Base-by-base conservation (phyloP, 106 monocot genomes). In the Dioscorea alata region DNA sequence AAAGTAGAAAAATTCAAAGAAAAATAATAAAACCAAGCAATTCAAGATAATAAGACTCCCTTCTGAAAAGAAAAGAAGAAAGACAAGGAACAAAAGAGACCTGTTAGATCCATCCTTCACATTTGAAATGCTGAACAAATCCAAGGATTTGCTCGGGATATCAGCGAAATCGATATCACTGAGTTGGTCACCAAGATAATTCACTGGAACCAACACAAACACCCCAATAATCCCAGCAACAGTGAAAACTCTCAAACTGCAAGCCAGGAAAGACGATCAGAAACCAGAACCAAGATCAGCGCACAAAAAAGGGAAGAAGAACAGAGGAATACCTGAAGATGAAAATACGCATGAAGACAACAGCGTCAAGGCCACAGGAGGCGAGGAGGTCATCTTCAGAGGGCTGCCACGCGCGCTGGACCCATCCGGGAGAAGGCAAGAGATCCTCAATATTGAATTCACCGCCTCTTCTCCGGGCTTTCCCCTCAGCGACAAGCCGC, bases 81-180 rank as follows among this genome's bases (percentile, higher is more conserved):
- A 42, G 42, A 42, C 42, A 42, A 42, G 42, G 4, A 42, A 42
- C 0, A 42, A n/a, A 69, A 53, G 20, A 68, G 74, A 99, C 99
- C 85, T 69, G 14, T 88, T 93, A 12, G 99, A 99, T 33, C 90
- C 90, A 79, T 93, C 79, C 63, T 93, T 71, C 13, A 99, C 87
- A 83, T 99, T 99, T 63, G 99, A 99, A 65, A 99, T 88, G 77
- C 74, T 93, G 81, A 99, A 99, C 33, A 80, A 77, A 71, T 90
- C 93, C 48, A 99, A 24, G 31, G 92, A 93, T 75, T 90, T 87
- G 62, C 85, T 90, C 50, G 87, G 79, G 35, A 99, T 60, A 70
- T 92, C 81, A 17, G 81, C 67, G 61, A 92, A 85, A 74, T 90
- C 90, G 71, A 79, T 70, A 33, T 77, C 67, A 20, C 75, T 74